Conservation (phyloP, 2,329 filamentous ascomycete species). For the Colletotrichum sp. region DNA sequence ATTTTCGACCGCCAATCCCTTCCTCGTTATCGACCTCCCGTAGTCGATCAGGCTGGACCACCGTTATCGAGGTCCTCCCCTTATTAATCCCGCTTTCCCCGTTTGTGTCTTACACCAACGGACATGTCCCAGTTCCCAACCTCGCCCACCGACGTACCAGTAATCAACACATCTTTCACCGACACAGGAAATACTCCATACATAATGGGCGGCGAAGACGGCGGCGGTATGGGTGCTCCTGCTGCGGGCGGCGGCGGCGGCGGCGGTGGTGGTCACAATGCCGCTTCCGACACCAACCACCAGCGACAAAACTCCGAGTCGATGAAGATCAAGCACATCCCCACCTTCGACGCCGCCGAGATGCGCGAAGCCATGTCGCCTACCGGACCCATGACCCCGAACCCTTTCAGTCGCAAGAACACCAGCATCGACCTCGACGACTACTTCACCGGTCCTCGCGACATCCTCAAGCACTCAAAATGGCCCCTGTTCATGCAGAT, state of each 20-base stretch:
- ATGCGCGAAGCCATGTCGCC: slow-evolving; percentile 35
- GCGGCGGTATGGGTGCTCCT: neutral
- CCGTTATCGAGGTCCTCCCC: neutral
- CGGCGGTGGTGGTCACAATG: neutral
- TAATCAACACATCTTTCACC: neutral
- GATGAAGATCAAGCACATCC: slow-evolving; percentile 7
- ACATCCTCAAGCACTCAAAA: slow-evolving; percentile 77
- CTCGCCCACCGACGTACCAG: slow-evolving; percentile 2
- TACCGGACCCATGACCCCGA: slow-evolving; percentile 31
- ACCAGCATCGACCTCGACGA: slow-evolving; percentile 58
- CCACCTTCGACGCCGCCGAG: slow-evolving; percentile 1
- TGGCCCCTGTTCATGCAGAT: slow-evolving; percentile 78
- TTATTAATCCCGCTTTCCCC: neutral
- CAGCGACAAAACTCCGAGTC: neutral
- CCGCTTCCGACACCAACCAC: slow-evolving; percentile 7
- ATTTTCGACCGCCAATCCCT: neutral
- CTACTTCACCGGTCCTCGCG: slow-evolving; percentile 70
- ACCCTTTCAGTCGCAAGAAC: slow-evolving; percentile 34
- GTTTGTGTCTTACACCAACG: neutral
- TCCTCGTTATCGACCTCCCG: neutral
- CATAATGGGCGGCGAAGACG: slow-evolving; percentile 17
- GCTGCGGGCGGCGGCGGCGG: neutral
- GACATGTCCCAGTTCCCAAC: neutral
- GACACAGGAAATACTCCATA: neutral
- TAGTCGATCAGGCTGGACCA: neutral